These are phyloP conservation scores for Podila horticola DNA, from an alignment of 192 early-diverging fungal genomes.

Conservation along the genomic window DNA sequence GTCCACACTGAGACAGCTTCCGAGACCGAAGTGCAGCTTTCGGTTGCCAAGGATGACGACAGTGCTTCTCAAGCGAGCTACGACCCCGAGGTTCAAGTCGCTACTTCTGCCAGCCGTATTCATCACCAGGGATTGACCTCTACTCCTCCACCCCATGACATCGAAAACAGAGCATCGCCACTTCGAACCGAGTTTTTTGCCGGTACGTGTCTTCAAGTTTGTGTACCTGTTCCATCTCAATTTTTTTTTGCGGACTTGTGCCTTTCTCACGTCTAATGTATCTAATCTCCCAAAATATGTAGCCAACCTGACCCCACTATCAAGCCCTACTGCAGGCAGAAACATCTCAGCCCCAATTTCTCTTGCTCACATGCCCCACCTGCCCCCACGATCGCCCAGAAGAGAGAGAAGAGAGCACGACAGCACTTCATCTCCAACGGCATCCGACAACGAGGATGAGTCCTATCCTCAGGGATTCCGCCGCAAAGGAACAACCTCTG, in stretches of 20 bases:
- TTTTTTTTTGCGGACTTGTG: neutral
- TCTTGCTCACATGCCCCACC: slow-evolving; percentile 39
- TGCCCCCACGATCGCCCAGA: slow-evolving; percentile 39
- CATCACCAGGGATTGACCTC: slow-evolving; percentile 5
- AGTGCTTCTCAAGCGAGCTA: neutral
- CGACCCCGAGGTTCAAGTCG: slow-evolving; percentile 13
- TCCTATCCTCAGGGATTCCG: slow-evolving; percentile 16
- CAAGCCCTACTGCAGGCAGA: slow-evolving; percentile 6
- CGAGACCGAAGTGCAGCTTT: neutral
- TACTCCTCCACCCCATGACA: slow-evolving; percentile 1
- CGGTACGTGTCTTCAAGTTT: slow-evolving; percentile 12
- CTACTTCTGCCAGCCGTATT: slow-evolving; percentile 1
- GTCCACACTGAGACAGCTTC: slow-evolving; percentile 1
- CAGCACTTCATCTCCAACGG: slow-evolving; percentile 10
- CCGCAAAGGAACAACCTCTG: slow-evolving; percentile 19
- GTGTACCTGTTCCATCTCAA: neutral
- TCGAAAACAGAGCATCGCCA: slow-evolving; percentile 7
- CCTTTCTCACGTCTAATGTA: neutral
- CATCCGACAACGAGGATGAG: slow-evolving; percentile 47
- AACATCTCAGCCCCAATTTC: slow-evolving; percentile 36
- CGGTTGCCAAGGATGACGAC: neutral
- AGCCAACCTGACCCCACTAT: slow-evolving; percentile 5
- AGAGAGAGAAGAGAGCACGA: slow-evolving; percentile 34
- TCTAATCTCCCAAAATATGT: neutral
- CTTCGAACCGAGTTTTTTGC: neutral